phyloP scores from a whole-genome alignment of 148 eudicot species.

The Arctostaphylos glauca region DNA sequence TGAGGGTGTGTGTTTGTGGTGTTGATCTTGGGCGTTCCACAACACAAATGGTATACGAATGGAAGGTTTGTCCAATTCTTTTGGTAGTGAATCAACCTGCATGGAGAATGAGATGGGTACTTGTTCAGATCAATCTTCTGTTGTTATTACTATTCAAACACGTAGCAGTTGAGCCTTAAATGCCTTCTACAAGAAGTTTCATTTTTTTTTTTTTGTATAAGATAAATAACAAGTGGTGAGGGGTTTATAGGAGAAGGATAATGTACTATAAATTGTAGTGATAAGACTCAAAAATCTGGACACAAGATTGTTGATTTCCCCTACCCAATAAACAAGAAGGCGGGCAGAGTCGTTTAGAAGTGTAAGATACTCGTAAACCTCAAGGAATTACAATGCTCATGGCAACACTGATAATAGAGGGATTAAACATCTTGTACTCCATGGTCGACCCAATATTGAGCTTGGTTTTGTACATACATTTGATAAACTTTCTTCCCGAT shows the following conservation, averaged over 20 bases:
- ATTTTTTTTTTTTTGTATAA: background rate
- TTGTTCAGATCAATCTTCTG: slow-evolving; percentile 1
- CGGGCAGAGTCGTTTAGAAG: too few species aligned
- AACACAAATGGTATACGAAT: too few species aligned
- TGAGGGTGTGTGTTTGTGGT: too few species aligned
- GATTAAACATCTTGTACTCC: background rate
- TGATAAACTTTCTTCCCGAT: background rate
- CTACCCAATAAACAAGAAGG: too few species aligned
- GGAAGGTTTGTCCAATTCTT: slow-evolving; percentile 10
- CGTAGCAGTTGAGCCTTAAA: background rate
- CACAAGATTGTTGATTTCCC: too few species aligned
- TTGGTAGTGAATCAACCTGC: background rate
- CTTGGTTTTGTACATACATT: background rate
- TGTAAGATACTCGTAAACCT: background rate
- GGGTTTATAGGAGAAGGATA: background rate
- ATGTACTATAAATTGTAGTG: background rate
- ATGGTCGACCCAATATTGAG: background rate
- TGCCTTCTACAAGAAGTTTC: background rate
- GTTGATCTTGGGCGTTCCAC: too few species aligned
- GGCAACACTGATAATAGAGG: background rate
- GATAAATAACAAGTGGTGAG: background rate
- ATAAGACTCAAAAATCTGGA: background rate
- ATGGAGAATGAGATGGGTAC: slow-evolving; percentile 8
- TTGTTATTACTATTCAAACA: background rate
- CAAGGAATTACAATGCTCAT: background rate